Evolutionary conservation across 257 asterid species (phyloP).

Genomic region (Solanum paucissectum): DNA sequence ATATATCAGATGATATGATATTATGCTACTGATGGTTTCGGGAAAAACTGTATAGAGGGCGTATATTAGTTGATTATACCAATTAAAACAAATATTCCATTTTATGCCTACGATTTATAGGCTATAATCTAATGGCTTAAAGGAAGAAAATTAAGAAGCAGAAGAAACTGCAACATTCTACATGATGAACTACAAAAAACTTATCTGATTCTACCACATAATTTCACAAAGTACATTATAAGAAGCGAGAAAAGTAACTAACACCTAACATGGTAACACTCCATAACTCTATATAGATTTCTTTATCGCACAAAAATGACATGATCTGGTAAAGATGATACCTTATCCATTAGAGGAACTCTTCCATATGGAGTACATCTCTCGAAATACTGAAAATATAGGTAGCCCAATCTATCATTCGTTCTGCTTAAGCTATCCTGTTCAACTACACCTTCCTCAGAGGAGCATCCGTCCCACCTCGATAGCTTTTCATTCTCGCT

Average conservation of each 20-base stretch:
- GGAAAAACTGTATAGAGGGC: neutral
- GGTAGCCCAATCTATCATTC: slow-evolving; percentile 31
- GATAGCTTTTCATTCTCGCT: slow-evolving; percentile 59
- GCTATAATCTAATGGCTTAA: neutral
- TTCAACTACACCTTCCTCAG: slow-evolving; percentile 43
- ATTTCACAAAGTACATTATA: neutral
- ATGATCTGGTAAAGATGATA: slow-evolving; percentile 6
- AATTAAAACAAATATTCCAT: neutral
- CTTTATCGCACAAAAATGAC: neutral
- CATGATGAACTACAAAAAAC: neutral
- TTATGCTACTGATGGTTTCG: neutral
- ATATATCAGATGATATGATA: neutral
- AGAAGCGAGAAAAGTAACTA: neutral
- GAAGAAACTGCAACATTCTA: neutral
- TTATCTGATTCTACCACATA: neutral
- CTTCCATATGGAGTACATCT: slow-evolving; percentile 57
- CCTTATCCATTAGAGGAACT: slow-evolving; percentile 68
- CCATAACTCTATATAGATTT: neutral
- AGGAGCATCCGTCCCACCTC: slow-evolving; percentile 67
- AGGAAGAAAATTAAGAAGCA: neutral
- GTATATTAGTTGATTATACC: neutral
- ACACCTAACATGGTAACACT: neutral
- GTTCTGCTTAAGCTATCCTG: slow-evolving; percentile 25
- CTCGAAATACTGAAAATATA: slow-evolving; percentile 57
- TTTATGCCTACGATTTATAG: neutral